These are phyloP conservation scores for Euphorbia celastroides DNA, from an alignment of 441 rosid species.

Conservation along the genomic window DNA sequence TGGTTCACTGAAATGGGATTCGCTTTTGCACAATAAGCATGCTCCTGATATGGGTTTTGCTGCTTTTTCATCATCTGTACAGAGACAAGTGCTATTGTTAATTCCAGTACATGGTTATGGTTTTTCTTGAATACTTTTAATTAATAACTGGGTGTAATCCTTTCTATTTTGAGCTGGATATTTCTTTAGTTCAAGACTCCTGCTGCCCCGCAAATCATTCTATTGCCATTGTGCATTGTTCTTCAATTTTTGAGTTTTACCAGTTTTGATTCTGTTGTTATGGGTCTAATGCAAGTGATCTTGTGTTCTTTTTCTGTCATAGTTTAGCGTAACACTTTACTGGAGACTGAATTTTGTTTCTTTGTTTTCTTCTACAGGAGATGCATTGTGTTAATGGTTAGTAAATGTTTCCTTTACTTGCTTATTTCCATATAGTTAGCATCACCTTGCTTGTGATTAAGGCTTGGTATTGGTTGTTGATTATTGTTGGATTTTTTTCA, in stretches of 20 bases:
- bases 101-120: conserved; percentile 21
- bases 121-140: neutral
- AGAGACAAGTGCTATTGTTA: conserved; percentile 2
- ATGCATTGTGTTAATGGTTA: conserved; percentile 47
- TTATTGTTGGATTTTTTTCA: neutral
- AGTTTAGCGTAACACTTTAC: conserved; percentile 5
- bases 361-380: conserved; percentile 39
- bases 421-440: neutral
- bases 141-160: neutral
- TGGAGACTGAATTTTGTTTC: conserved; percentile 26
- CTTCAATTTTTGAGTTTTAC: conserved; percentile 19
- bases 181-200: neutral
- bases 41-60: conserved; percentile 18
- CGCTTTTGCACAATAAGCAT: conserved; percentile 7
- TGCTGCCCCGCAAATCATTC: neutral
- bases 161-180: neutral
- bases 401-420: conserved; percentile 20
- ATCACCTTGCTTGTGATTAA: neutral
- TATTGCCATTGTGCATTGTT: neutral
- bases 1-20: conserved; percentile 14
- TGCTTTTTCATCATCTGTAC: conserved; percentile 20
- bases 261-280: conserved; percentile 32
- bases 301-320: conserved; percentile 8
- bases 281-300: conserved; percentile 27
- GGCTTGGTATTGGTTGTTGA: too few relatives aligned